Conservation (phyloP, 106 monocot species). For the Platanthera zijinensis region DNA sequence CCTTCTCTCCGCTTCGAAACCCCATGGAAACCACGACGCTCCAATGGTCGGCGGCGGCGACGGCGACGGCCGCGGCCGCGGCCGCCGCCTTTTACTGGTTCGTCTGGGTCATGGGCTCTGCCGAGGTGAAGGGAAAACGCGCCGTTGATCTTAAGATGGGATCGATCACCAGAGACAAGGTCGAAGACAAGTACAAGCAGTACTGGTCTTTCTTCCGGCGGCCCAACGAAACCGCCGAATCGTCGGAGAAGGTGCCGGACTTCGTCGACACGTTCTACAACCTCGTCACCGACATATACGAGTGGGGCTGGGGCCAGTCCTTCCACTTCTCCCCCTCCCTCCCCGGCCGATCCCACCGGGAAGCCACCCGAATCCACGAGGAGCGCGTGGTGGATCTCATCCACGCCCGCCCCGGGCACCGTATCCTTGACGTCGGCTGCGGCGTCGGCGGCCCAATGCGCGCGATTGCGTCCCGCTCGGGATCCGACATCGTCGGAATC, state of each 20-base stretch:
- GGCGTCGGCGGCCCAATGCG: slow-evolving; percentile 93
- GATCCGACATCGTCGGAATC: slow-evolving; percentile 55
- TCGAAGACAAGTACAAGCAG: slow-evolving; percentile 57
- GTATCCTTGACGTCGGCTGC: slow-evolving; percentile 65
- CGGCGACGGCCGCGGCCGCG: slow-evolving; percentile 8
- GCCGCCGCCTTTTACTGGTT: slow-evolving; percentile 60
- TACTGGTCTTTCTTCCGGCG: slow-evolving; percentile 81
- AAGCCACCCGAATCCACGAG: slow-evolving; percentile 69
- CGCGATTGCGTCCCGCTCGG: slow-evolving; percentile 57
- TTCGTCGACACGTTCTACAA: slow-evolving; percentile 85
- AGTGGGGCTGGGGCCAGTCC: slow-evolving; percentile 90
- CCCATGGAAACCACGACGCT: slow-evolving; percentile 23
- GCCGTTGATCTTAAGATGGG: slow-evolving; percentile 65
- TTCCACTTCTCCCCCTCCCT: slow-evolving; percentile 80
- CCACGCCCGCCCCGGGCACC: slow-evolving; percentile 24
- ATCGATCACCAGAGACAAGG: slow-evolving; percentile 45
- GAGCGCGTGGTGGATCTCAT: slow-evolving; percentile 59
- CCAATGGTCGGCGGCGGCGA: slow-evolving; percentile 14
- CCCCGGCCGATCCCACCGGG: slow-evolving; percentile 49
- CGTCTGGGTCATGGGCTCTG: slow-evolving; percentile 66
- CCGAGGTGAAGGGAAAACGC: slow-evolving; percentile 70
- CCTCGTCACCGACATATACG: slow-evolving; percentile 79
- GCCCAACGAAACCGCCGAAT: slow-evolving; percentile 43
- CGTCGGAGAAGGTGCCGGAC: slow-evolving; percentile 36
- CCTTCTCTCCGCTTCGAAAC: background rate